Percentiles rank a stretch among this genome's conserved stretches.
Conservation (phyloP, 2,329 filamentous ascomycete genomes). For the Teratosphaeria gauchensis region DNA sequence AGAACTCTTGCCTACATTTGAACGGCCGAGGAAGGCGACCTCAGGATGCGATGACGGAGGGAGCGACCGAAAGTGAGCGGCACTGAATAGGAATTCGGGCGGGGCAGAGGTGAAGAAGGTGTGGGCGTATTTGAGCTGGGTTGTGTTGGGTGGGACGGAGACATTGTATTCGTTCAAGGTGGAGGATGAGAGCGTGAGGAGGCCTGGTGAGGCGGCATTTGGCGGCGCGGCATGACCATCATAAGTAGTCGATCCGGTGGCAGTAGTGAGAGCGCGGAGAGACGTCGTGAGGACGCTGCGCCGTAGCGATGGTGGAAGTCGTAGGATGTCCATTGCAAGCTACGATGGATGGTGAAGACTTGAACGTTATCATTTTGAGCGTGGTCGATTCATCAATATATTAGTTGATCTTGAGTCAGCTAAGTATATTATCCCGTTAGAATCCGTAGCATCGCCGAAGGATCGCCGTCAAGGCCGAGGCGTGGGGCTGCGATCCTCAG, state of each 20-base stretch:
- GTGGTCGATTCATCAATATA: too few species aligned
- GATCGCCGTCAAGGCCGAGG: not conserved
- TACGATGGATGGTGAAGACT: not conserved
- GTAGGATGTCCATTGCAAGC: conserved; percentile 18
- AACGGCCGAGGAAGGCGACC: conserved; percentile 58
- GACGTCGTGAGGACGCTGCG: conserved; percentile 5
- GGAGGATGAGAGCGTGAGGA: conserved; percentile 19
- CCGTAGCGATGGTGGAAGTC: conserved; percentile 16
- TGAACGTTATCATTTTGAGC: too few species aligned
- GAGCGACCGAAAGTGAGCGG: conserved; percentile 50
- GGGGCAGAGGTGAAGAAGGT: conserved; percentile 39
- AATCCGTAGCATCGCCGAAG: not conserved
- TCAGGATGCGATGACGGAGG: conserved; percentile 47
- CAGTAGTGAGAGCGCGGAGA: not conserved
- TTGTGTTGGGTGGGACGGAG: conserved; percentile 20
- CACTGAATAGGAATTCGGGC: conserved; percentile 50
- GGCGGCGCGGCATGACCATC: not conserved
- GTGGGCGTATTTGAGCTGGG: conserved; percentile 32
- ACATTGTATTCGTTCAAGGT: conserved; percentile 26
- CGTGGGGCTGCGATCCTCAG: not conserved
- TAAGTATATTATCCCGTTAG: too few species aligned
- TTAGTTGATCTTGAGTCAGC: too few species aligned
- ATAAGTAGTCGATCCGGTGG: not conserved
- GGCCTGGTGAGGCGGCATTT: conserved; percentile 5
- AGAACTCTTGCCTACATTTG: conserved; percentile 61